Conservation (phyloP, 2,329 filamentous ascomycete species). For the Fusarium musae region DNA sequence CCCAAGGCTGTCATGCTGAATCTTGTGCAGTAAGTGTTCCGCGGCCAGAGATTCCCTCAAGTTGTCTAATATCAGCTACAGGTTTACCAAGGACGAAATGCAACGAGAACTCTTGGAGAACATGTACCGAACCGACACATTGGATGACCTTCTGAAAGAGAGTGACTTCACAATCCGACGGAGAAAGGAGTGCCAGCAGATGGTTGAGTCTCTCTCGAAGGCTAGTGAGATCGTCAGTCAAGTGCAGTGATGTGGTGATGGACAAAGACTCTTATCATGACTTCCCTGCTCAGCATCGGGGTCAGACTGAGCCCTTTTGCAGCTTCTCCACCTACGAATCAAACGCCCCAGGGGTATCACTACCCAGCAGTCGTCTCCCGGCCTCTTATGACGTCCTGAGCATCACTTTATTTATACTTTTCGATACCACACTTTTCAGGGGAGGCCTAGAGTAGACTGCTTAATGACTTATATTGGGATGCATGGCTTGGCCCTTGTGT, state of each 20-base stretch:
- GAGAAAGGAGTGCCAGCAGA: slow-evolving; percentile 98
- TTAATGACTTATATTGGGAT: slow-evolving; percentile 44
- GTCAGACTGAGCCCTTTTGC: slow-evolving; percentile 18
- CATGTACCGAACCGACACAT: slow-evolving; percentile 91
- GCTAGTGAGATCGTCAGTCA: slow-evolving; percentile 96
- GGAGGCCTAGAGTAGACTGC: slow-evolving; percentile 50
- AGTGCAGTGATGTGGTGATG: slow-evolving; percentile 63
- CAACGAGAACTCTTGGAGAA: slow-evolving; percentile 95
- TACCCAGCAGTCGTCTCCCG: slow-evolving; percentile 19
- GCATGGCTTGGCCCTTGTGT: slow-evolving; percentile 23
- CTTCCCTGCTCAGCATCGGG: slow-evolving; percentile 25
- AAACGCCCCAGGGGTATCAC: slow-evolving; percentile 7
- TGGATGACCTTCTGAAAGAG: slow-evolving; percentile 96
- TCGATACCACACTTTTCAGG: slow-evolving; percentile 53
- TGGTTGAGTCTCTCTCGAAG: slow-evolving; percentile 92
- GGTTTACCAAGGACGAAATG: slow-evolving; percentile 98
- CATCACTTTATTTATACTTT: slow-evolving; percentile 43
- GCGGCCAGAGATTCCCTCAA: background rate
- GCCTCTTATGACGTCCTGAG: slow-evolving; percentile 27
- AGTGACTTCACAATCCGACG: slow-evolving; percentile 95
- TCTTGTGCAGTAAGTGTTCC: slow-evolving; percentile 83
- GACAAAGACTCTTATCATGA: slow-evolving; percentile 20
- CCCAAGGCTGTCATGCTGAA: slow-evolving; percentile 99
- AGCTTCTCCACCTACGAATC: slow-evolving; percentile 17
- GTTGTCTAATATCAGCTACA: slow-evolving; percentile 52